Percentiles rank a stretch among this genome's conserved stretches.
Evolutionary conservation across 805 yeast genomes (phyloP).

Genomic region (Zygosaccharomyces gambellarensis): DNA sequence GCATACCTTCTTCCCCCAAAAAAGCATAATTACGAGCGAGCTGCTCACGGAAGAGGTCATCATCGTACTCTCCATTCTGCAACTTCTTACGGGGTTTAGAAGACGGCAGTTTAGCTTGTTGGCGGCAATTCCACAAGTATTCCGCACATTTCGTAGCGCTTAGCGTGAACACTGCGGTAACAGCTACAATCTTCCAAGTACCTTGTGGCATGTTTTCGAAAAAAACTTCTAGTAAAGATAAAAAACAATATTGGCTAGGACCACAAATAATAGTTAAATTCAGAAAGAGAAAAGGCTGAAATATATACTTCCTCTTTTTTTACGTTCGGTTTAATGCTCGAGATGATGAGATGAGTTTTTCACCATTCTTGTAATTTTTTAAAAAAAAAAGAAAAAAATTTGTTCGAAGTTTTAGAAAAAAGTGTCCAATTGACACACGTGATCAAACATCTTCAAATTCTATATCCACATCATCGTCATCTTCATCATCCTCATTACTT

Average conservation of each 20-base stretch:
- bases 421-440: neutral
- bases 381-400: neutral
- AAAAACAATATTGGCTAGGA: too few relatives aligned
- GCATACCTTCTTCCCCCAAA: slow-evolving; percentile 79
- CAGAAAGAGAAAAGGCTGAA: neutral
- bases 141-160: slow-evolving; percentile 33
- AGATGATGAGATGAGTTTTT: neutral
- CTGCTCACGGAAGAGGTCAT: slow-evolving; percentile 81
- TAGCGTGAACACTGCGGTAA: slow-evolving; percentile 33
- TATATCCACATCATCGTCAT: slow-evolving; percentile 33
- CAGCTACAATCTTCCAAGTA: slow-evolving; percentile 30
- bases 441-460: slow-evolving; percentile 35
- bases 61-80: slow-evolving; percentile 39
- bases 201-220: slow-evolving; percentile 5
- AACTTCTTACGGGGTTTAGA: slow-evolving; percentile 3
- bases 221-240: too few relatives aligned
- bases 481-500: slow-evolving; percentile 17
- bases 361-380: neutral
- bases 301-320: neutral
- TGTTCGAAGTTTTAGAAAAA: neutral
- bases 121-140: slow-evolving; percentile 23
- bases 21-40: slow-evolving; percentile 92
- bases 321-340: neutral
- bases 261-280: too few relatives aligned
- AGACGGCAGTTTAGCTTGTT: slow-evolving; percentile 3